Conservation (phyloP, 176 grass and related monocot species). For the Eremochloa ophiuroides region DNA sequence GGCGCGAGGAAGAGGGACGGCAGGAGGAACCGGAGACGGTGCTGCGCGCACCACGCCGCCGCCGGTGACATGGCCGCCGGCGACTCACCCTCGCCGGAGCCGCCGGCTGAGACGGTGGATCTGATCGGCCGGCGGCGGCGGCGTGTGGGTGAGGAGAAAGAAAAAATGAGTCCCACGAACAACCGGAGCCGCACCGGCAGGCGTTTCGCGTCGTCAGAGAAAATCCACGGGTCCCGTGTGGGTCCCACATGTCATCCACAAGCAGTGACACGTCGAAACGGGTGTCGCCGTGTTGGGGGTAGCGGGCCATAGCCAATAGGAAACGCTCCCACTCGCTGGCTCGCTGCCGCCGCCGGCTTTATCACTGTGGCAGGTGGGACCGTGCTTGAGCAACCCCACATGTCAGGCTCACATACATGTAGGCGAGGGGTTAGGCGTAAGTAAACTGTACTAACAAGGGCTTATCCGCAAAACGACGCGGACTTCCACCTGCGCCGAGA, state of each 20-base stretch:
- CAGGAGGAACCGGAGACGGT: slow-evolving; percentile 37
- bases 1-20: slow-evolving; percentile 33
- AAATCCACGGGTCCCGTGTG: no score
- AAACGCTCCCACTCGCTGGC: neutral
- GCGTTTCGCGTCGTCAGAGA: no score
- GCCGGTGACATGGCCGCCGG: slow-evolving; percentile 29
- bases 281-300: neutral
- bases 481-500: no score
- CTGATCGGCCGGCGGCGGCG: slow-evolving; percentile 22
- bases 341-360: no score
- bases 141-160: neutral
- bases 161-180: neutral
- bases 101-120: slow-evolving; percentile 13
- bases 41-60: slow-evolving; percentile 30
- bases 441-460: no score
- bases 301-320: neutral
- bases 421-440: neutral
- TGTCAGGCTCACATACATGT: neutral
- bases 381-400: rapidly evolving
- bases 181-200: neutral
- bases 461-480: no score
- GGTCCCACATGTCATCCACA: neutral
- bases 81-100: neutral
- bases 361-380: neutral
- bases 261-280: neutral